Conservation (phyloP, 23 red algal species). For the Gracilaria caudata region DNA sequence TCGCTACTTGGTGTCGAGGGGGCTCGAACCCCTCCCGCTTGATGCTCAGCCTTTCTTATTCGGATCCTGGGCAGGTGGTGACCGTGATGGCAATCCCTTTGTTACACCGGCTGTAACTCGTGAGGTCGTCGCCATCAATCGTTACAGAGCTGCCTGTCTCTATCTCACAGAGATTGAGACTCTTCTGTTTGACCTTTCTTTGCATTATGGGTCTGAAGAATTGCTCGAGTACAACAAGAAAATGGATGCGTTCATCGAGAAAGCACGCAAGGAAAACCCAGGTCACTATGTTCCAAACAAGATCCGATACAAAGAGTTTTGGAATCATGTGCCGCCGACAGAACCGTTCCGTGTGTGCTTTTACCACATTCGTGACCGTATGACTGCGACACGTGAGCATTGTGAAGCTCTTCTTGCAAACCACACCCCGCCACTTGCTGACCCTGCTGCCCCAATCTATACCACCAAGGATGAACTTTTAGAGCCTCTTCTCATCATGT, state of each 20-base stretch:
- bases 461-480: constrained; percentile 74
- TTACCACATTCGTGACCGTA: constrained; percentile 94
- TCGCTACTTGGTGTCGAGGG: constrained; percentile 61
- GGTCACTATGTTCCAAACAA: constrained; percentile 37
- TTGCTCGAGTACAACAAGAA: constrained; percentile 84
- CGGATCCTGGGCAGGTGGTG: constrained; percentile 97
- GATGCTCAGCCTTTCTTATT: constrained; percentile 88
- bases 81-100: constrained; percentile 98
- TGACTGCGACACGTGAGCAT: constrained; percentile 86
- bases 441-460: constrained; percentile 38
- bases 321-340: constrained; percentile 94
- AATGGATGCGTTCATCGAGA: constrained; percentile 37
- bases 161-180: constrained; percentile 88
- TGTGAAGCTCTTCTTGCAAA: constrained; percentile 82
- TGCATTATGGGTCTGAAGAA: constrained; percentile 92
- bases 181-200: constrained; percentile 94
- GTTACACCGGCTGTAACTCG: constrained; percentile 93
- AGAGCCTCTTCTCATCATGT: constrained; percentile 93
- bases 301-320: constrained; percentile 99
- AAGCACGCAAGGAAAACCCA: constrained; percentile 25
- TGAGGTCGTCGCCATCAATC: constrained; percentile 83
- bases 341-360: constrained; percentile 95
- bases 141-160: constrained; percentile 80
- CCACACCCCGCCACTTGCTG: background rate
- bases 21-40: constrained; percentile 77